Evolutionary conservation across 306 rosid species (phyloP).

Genomic region (Acacia melanoxylon): DNA sequence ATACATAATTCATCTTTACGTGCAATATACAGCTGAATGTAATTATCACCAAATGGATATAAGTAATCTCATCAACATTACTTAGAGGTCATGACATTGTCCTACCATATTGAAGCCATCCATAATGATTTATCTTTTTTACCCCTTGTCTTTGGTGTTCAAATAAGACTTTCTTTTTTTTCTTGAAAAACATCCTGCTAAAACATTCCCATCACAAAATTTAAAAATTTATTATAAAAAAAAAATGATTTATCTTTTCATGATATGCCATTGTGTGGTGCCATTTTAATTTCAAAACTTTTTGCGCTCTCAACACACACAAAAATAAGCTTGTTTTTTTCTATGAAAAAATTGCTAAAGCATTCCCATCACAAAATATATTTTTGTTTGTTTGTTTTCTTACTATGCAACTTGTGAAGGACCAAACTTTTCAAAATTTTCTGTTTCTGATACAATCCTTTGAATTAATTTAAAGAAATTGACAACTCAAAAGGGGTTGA

Average conservation of each 20-base stretch:
- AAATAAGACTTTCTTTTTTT: no score
- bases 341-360: no score
- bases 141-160: no score
- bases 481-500: background rate
- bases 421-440: background rate
- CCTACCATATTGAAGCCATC: slow-evolving; percentile 36
- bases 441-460: background rate
- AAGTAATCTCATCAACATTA: slow-evolving; percentile 15
- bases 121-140: slow-evolving; percentile 19
- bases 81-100: slow-evolving; percentile 34
- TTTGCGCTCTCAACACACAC: background rate
- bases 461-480: background rate
- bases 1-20: background rate
- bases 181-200: no score
- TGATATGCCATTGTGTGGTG: background rate
- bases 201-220: no score
- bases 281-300: background rate
- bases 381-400: no score
- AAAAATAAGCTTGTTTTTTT: no score
- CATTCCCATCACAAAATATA: no score
- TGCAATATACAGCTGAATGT: background rate
- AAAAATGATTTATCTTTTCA: slow-evolving; percentile 17
- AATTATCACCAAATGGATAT: slow-evolving; percentile 27
- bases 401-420: background rate
- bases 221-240: no score